These are phyloP conservation scores for Triticum urartu DNA, from an alignment of 176 grass and related monocot species.

Conservation along the genomic window DNA sequence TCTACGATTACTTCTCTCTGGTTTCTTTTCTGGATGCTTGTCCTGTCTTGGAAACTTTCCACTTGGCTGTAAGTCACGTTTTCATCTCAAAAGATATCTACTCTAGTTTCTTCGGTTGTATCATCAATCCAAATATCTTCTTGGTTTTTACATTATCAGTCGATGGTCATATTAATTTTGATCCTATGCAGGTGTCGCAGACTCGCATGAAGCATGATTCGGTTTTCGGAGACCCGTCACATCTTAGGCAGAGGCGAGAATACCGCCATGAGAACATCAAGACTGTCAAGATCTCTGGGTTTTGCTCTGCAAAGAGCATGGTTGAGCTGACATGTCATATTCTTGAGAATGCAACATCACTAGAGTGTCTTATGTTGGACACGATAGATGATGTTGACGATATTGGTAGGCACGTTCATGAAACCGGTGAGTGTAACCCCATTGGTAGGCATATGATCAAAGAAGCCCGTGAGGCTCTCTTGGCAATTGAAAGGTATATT, in stretches of 20 bases:
- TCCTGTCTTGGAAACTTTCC: not conserved
- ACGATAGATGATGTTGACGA: too few relatives aligned
- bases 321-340: not conserved
- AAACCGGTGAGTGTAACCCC: too few relatives aligned
- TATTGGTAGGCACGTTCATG: too few relatives aligned
- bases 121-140: not conserved
- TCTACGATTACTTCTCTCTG: not conserved
- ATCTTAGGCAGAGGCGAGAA: not conserved
- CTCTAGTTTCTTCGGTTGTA: not conserved
- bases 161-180: not conserved
- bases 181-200: not conserved
- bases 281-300: not conserved
- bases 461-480: too few relatives aligned
- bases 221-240: not conserved
- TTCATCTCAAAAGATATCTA: not conserved
- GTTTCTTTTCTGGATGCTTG: too few relatives aligned
- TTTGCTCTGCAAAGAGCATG: not conserved
- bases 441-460: too few relatives aligned
- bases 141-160: not conserved
- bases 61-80: not conserved
- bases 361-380: not conserved
- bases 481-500: too few relatives aligned
- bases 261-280: not conserved
- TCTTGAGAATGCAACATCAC: not conserved
- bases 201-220: not conserved